These are phyloP conservation scores for Pythium apleroticum DNA, from an alignment of 352 stramenopile species.

Conservation along the genomic window DNA sequence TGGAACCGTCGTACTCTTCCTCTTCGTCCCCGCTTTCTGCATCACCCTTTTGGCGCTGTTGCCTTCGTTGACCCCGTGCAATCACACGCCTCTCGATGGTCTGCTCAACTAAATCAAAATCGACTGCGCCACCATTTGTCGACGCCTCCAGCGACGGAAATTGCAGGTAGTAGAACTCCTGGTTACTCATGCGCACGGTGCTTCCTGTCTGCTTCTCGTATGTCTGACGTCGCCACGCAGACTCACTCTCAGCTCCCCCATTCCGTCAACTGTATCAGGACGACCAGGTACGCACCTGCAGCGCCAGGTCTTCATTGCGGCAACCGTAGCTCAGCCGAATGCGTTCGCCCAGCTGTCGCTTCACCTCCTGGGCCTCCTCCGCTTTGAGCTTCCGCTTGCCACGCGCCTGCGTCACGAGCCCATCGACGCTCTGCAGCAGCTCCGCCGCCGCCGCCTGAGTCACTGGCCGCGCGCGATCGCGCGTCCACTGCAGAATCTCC, in stretches of 20 bases:
- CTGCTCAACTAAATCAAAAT: conserved; percentile 34
- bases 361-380: conserved; percentile 41
- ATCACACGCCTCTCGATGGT: conserved; percentile 25
- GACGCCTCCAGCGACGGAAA: conserved; percentile 38
- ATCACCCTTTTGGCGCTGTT: not conserved
- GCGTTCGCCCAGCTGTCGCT: conserved; percentile 47
- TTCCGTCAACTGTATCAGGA: not conserved
- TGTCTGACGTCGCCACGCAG: conserved; percentile 22
- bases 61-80: not conserved
- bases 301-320: conserved; percentile 64
- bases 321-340: conserved; percentile 66
- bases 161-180: conserved; percentile 65
- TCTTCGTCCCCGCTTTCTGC: not conserved
- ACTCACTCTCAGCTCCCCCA: not conserved
- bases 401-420: conserved; percentile 41
- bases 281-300: conserved; percentile 35
- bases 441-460: conserved; percentile 33
- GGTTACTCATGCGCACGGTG: conserved; percentile 60
- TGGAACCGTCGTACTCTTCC: conserved; percentile 1
- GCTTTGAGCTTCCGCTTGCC: conserved; percentile 39
- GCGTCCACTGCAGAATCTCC: conserved; percentile 51
- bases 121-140: not conserved
- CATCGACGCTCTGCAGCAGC: conserved; percentile 43
- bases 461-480: conserved; percentile 28
- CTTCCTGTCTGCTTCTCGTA: conserved; percentile 66